phyloP scores from a whole-genome alignment of 2,329 filamentous ascomycete genomes.

The Calonectria naviculata region DNA sequence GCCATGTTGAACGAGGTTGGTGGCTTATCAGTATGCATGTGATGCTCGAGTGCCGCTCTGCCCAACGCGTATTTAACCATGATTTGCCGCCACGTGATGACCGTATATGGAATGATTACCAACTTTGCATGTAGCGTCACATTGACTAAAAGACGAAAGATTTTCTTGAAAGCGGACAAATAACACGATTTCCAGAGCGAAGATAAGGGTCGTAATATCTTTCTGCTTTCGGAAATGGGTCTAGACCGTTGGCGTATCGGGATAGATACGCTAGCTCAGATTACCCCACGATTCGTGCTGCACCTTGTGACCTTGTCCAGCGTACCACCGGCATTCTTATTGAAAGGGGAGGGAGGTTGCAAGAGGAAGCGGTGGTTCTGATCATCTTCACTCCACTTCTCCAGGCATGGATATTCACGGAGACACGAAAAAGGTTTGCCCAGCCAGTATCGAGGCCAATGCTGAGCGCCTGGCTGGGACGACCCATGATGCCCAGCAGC shows the following conservation, averaged over 20 bases:
- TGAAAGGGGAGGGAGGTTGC: neutral
- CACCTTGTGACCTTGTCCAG: too few relatives aligned
- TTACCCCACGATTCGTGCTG: neutral
- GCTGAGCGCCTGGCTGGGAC: neutral
- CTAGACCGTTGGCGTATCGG: neutral
- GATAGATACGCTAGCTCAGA: neutral
- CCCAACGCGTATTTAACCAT: neutral
- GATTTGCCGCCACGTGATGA: neutral
- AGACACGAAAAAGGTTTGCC: neutral
- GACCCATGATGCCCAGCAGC: neutral
- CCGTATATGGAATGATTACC: neutral
- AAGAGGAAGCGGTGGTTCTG: neutral
- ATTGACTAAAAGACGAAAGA: neutral
- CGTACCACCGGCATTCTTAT: neutral
- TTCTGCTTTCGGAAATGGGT: neutral
- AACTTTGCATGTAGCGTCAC: neutral
- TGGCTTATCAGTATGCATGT: neutral
- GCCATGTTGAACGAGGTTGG: neutral
- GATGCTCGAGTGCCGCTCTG: neutral
- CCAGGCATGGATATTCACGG: neutral
- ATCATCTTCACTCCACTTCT: neutral
- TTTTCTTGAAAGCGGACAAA: neutral
- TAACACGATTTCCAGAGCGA: neutral
- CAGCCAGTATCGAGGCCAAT: neutral
- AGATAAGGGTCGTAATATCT: neutral